Percentiles rank a stretch among this genome's conserved stretches.
These are phyloP conservation scores for Dentipellis fragilis DNA, from an alignment of 768 basidiomycete species.

Conservation along the genomic window DNA sequence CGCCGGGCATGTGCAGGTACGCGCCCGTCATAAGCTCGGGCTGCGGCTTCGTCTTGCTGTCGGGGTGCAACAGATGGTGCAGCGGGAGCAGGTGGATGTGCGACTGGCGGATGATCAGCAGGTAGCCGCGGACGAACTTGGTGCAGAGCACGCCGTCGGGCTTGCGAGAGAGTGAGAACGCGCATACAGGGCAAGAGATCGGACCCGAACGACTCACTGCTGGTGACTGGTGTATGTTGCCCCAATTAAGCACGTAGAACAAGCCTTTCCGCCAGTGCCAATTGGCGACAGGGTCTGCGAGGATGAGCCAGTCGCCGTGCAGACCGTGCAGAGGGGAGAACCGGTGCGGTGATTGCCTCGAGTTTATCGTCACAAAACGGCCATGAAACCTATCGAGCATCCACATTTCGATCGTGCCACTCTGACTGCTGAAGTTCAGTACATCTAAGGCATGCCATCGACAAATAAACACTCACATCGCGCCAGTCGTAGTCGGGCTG, in stretches of 20 bases:
- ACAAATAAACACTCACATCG: neutral
- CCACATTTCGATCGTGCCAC: slow-evolving; percentile 11
- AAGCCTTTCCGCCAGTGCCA: slow-evolving; percentile 12
- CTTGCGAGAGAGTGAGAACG: neutral
- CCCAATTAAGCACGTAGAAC: slow-evolving; percentile 10
- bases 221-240: slow-evolving; percentile 8
- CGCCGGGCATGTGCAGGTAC: slow-evolving; percentile 14
- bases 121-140: slow-evolving; percentile 18
- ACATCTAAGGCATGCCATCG: neutral
- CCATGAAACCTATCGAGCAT: slow-evolving; percentile 24
- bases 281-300: slow-evolving; percentile 11
- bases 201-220: slow-evolving; percentile 7
- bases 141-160: slow-evolving; percentile 18
- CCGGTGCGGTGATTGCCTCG: slow-evolving; percentile 1
- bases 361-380: slow-evolving; percentile 11
- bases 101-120: slow-evolving; percentile 20
- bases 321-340: slow-evolving; percentile 7
- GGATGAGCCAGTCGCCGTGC: slow-evolving; percentile 9
- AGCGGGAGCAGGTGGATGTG: slow-evolving; percentile 16
- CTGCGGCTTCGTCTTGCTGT: slow-evolving; percentile 3
- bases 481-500: neutral
- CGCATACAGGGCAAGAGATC: neutral
- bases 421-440: neutral
- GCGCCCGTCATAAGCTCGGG: slow-evolving; percentile 4
- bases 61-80: slow-evolving; percentile 10